Evolutionary conservation across 208 protist genomes (phyloP), one percentile per base, ranked within the genome.

Genomic region (Trypanosomatidae sp.): DNA sequence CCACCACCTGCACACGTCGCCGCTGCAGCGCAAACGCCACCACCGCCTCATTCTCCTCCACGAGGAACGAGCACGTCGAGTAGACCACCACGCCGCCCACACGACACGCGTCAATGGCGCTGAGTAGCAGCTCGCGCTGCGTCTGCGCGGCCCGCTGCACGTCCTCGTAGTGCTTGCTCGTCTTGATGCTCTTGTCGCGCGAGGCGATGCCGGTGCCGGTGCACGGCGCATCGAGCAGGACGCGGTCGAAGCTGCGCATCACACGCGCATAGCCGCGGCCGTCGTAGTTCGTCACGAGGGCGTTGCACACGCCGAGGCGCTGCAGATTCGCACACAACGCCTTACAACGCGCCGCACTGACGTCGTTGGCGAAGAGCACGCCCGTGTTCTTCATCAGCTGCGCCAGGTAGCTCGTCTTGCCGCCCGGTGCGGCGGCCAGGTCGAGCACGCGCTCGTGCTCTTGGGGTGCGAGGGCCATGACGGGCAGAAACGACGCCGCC

Each of bases 351-450:
- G 96, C 75, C 55, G 88, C 83, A 52, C 92, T 97, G 24, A 95
- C 53, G 61, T 99, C 98, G 66, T 99, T 99, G 21, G 97, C 96
- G 47, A 99, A 88, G 2, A 99, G 42, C 0, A 93, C 61, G 27
- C 98, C 98, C 5, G 87, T 97, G 65, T 99, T 99, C 54, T 98
- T 98, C 97, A 99, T 99, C 24, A 99, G 57, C 23, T 94, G 80
- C 3, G 87, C 78, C 38, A 99, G 95, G 63, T 99, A 97, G 1
- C 95, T 97, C 1, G 98, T 99, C 64, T 99, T 99, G 27, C 98
- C 97, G 38, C 98, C 98, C 11, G 97, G 98, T 0, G 98, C 97
- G 18, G 97, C 93, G 18, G 88, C 88, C 96, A 99, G 97, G 67
- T 99, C 98, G n/a, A 99, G 74, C 13, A 99, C 64, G 6, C 73